These are phyloP conservation scores for Curvularia verruculosa DNA, from an alignment of 2,329 filamentous ascomycete genomes.

Conservation along the genomic window DNA sequence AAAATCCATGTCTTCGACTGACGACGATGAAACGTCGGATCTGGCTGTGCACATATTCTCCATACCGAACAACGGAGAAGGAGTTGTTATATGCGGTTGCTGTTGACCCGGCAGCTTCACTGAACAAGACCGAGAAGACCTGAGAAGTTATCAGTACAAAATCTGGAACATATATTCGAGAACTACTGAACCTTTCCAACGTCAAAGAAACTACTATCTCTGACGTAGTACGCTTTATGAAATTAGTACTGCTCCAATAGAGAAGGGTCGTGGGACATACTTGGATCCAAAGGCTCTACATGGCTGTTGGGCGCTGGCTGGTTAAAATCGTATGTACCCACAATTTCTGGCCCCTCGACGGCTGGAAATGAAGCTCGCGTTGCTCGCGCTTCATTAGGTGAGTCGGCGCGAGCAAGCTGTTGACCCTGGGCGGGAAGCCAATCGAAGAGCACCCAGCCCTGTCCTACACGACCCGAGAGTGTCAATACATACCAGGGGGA, in stretches of 20 bases:
- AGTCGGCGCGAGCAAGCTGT: background rate
- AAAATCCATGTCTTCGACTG: background rate
- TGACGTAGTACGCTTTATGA: constrained; percentile 1
- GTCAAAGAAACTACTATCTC: background rate
- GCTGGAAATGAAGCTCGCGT: background rate
- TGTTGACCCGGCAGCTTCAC: background rate
- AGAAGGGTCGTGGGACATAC: background rate
- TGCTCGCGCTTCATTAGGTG: background rate
- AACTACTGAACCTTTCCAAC: background rate
- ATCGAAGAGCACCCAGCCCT: background rate
- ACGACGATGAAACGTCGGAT: constrained; percentile 8
- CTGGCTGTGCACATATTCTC: background rate
- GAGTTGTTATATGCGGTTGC: background rate
- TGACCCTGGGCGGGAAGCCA: no score
- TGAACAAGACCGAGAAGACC: constrained; percentile 5
- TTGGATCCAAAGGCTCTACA: background rate
- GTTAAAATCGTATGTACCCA: background rate
- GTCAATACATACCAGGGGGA: background rate
- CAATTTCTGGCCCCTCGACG: background rate
- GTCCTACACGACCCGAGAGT: background rate
- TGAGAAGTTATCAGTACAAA: background rate
- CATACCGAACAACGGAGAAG: background rate
- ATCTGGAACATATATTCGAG: background rate
- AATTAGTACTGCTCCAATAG: background rate
- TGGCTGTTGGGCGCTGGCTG: background rate